Percentiles rank a stretch among this genome's conserved stretches.
phyloP scores from a whole-genome alignment of 352 stramenopile species.

The Pythium rhizo-oryzae region DNA sequence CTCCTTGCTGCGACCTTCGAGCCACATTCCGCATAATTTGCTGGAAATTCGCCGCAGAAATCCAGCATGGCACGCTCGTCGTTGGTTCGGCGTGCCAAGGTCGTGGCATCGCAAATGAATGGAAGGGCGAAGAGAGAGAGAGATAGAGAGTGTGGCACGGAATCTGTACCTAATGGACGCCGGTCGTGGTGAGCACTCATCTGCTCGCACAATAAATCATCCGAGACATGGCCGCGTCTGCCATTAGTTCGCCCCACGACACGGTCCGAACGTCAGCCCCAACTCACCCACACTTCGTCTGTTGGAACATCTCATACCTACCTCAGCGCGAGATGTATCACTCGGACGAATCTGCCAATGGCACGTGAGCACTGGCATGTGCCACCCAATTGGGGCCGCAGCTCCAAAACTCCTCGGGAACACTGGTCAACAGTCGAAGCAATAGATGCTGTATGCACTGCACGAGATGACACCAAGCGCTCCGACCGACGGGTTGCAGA shows the following conservation, averaged over 20 bases:
- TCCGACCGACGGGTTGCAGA: too few species aligned
- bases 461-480: too few species aligned
- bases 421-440: too few species aligned
- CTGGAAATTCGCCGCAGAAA: not conserved
- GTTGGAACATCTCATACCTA: too few species aligned
- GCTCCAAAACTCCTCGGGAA: too few species aligned
- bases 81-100: not conserved
- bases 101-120: conserved; percentile 3
- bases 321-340: too few species aligned
- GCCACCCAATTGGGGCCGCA: too few species aligned
- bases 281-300: too few species aligned
- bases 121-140: not conserved
- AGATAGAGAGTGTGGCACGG: not conserved
- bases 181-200: not conserved
- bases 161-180: not conserved
- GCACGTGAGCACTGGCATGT: too few species aligned
- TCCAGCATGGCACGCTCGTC: not conserved
- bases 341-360: too few species aligned
- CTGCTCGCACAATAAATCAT: not conserved
- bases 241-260: not conserved
- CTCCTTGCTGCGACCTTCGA: conserved; percentile 22
- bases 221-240: not conserved
- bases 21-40: conserved; percentile 7
- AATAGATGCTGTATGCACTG: too few species aligned
- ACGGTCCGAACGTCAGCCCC: too few species aligned